These are phyloP conservation scores for Skeletonema marinoi DNA, from an alignment of 108 stramenopile genomes.

Conservation along the genomic window DNA sequence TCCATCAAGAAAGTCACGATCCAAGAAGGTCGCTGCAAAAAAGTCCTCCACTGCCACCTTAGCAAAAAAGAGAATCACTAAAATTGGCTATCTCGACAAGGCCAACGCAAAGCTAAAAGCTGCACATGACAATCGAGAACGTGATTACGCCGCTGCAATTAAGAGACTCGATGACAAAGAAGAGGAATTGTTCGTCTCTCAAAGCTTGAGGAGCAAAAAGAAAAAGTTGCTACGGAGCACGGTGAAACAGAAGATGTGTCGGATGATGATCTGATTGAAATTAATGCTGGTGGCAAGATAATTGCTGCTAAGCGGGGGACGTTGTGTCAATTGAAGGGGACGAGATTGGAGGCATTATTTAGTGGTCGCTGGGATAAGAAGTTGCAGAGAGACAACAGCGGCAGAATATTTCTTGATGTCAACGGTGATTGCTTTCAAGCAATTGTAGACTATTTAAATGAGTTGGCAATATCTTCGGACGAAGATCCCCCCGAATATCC, in stretches of 20 bases:
- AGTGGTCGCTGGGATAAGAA: slow-evolving; percentile 34
- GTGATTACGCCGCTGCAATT: not conserved
- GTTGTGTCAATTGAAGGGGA: slow-evolving; percentile 20
- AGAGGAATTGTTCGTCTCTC: not conserved
- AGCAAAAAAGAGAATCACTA: not conserved
- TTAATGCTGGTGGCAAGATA: slow-evolving; percentile 4
- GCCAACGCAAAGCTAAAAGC: not conserved
- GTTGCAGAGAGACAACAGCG: not conserved
- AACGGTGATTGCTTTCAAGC: not conserved
- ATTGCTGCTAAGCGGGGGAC: slow-evolving; percentile 5
- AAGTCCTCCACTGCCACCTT: not conserved
- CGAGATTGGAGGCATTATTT: slow-evolving; percentile 25
- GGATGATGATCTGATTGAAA: slow-evolving; percentile 19
- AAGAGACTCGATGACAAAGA: slow-evolving; percentile 9
- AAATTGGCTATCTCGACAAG: not conserved
- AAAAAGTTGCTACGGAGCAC: not conserved
- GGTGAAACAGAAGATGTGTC: not conserved
- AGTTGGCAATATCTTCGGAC: slow-evolving; percentile 11
- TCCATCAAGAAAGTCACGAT: too few relatives aligned
- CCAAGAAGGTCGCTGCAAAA: too few relatives aligned
- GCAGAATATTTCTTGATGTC: slow-evolving; percentile 23
- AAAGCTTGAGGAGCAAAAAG: slow-evolving; percentile 5
- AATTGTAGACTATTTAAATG: slow-evolving; percentile 18
- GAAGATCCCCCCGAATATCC: not conserved
- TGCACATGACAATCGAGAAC: not conserved